Evolutionary conservation across 306 rosid species (phyloP), one percentile per base, ranked within the genome.

Genomic region (Styphnolobium japonicum): DNA sequence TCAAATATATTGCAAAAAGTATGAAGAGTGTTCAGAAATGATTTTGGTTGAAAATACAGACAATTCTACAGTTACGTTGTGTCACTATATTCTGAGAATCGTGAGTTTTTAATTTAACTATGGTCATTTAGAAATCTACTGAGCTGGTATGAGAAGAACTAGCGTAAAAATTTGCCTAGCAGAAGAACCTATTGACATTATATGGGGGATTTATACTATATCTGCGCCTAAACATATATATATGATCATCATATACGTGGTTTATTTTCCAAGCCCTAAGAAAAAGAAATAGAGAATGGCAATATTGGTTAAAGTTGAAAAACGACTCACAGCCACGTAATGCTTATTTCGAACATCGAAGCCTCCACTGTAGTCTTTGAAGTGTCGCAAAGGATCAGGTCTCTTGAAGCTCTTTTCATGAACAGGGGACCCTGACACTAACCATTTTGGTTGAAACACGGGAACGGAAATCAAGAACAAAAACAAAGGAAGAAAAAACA

Each of bases 321-420:
- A 75, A 39, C 11, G 60, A 81, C 97, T 83, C 77, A 92, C 97
- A 61, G 91, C 92, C 79, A 92, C 40, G 71, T 92, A 92, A 84
- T 90, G 93, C 69, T 84, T 87, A 67, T 85, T 86, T 71, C 80
- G 39, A 39, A 90, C 58, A 27, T 92, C 90, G 27, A 82, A 92
- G 46, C 75, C 81, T 81, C 93, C 97, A 76, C 81, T 61, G 76
- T 90, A 92, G 76, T 86, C 43, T 80, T 87, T 86, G 36, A 92
- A 86, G 49, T 74, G 88, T 70, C 43, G 72, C 72, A 90, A 78
- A 73, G 94, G 97, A 87, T 92, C 97, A 0, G 87, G 90, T 72
- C 97, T 85, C 14, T 73, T 67, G 73, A 87, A 82, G 73, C 14
- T 80, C 1, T 71, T 85, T 71, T 80, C 86, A 25, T 10, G 87